Percentiles rank a stretch among this genome's conserved stretches.
Evolutionary conservation across 306 rosid species (phyloP).

Genomic region (Delonix regia): DNA sequence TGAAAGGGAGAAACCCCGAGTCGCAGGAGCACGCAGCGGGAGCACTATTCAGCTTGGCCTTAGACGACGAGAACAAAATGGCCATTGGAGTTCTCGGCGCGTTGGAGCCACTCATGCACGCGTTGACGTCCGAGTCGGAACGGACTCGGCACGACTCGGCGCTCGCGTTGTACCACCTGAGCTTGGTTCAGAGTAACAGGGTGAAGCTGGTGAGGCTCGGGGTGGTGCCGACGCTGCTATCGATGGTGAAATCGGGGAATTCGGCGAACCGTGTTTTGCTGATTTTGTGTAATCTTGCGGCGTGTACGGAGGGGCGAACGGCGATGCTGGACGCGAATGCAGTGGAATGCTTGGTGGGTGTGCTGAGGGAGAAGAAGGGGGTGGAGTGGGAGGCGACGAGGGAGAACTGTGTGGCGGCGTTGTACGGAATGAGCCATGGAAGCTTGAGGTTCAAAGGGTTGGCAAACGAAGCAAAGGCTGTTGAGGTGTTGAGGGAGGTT

Average conservation of each 20-base stretch:
- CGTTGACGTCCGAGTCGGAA: conserved; percentile 74
- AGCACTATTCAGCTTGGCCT: conserved; percentile 79
- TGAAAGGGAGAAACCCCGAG: conserved; percentile 65
- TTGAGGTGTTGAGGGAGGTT: conserved; percentile 66
- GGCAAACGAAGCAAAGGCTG: conserved; percentile 87
- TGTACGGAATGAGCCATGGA: conserved; percentile 77
- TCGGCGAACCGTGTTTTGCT: conserved; percentile 61
- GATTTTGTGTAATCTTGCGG: conserved; percentile 77
- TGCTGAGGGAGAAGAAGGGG: conserved; percentile 53
- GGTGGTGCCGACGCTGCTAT: conserved; percentile 57
- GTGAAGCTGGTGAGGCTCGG: conserved; percentile 78
- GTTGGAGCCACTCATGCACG: conserved; percentile 74
- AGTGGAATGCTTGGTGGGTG: conserved; percentile 63
- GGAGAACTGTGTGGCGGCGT: conserved; percentile 85
- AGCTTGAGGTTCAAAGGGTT: conserved; percentile 79
- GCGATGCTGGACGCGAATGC: conserved; percentile 85
- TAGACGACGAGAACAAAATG: conserved; percentile 89
- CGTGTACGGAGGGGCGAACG: conserved; percentile 67
- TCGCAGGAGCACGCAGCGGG: conserved; percentile 96
- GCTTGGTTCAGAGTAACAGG: conserved; percentile 77
- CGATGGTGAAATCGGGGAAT: conserved; percentile 49
- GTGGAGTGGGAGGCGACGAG: conserved; percentile 65
- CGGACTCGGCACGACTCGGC: conserved; percentile 85
- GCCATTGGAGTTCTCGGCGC: conserved; percentile 92
- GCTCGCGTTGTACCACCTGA: conserved; percentile 76